A percentile compares a stretch with the other conserved stretches of the same genome.
These are phyloP conservation scores for Trypethelium eluteriae DNA, from an alignment of 495 filamentous ascomycete genomes.

Conservation along the genomic window DNA sequence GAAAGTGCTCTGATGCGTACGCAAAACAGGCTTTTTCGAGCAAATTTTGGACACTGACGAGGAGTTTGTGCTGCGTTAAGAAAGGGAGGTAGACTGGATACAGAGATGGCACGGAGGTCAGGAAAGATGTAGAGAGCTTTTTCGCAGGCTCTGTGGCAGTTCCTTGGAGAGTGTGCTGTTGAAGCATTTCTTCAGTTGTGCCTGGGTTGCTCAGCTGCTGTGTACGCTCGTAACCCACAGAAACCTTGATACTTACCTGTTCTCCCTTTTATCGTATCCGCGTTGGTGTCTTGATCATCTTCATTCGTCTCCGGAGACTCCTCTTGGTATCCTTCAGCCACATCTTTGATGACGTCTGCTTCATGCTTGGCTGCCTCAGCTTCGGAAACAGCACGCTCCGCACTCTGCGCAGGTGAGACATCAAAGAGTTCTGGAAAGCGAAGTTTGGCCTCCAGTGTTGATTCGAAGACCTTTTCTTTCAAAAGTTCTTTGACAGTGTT, in stretches of 20 bases:
- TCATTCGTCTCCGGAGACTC: not conserved
- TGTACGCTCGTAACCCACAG: not conserved
- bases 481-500: slow-evolving; percentile 14
- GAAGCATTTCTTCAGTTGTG: too few relatives aligned
- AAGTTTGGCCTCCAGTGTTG: slow-evolving; percentile 12
- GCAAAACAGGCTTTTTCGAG: slow-evolving; percentile 15
- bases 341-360: slow-evolving; percentile 13
- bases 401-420: slow-evolving; percentile 13
- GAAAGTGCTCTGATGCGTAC: not conserved
- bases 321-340: slow-evolving; percentile 6
- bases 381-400: slow-evolving; percentile 11
- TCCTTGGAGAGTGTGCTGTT: not conserved
- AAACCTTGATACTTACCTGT: not conserved
- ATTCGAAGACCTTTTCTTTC: slow-evolving; percentile 14
- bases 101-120: slow-evolving; percentile 9
- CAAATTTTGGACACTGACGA: slow-evolving; percentile 12
- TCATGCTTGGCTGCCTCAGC: slow-evolving; percentile 13
- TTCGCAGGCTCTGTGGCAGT: not conserved
- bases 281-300: not conserved
- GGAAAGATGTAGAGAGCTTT: not conserved
- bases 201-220: not conserved
- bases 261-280: not conserved
- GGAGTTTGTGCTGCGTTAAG: slow-evolving; percentile 9
- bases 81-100: slow-evolving; percentile 16
- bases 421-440: slow-evolving; percentile 18